Conservation (phyloP, 169 alveolate species). For the Cyclospora cayetanensis region DNA sequence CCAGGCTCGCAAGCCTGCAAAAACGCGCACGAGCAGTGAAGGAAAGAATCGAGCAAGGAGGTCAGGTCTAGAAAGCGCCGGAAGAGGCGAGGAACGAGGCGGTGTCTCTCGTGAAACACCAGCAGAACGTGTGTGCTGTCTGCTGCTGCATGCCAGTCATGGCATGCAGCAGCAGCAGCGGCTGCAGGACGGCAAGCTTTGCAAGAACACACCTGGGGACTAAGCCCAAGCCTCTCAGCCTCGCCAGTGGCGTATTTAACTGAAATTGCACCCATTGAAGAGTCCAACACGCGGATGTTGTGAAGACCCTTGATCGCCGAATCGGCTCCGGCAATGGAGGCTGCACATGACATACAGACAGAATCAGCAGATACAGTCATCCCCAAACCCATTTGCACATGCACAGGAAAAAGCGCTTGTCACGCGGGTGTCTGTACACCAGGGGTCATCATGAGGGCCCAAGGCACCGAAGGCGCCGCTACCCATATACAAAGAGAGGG, state of each 20-base stretch:
- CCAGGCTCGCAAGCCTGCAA: constrained; percentile 78
- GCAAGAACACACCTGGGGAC: neutral
- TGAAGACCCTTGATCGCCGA: constrained; percentile 88
- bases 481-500: no score
- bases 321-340: constrained; percentile 91
- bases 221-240: constrained; percentile 87
- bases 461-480: no score
- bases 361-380: neutral
- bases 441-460: no score
- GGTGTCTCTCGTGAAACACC: no score
- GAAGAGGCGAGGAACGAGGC: no score
- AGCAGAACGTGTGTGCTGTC: neutral
- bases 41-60: no score
- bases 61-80: no score
- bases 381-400: neutral
- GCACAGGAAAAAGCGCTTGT: neutral
- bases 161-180: no score
- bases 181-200: neutral
- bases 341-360: constrained; percentile 41
- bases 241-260: constrained; percentile 93
- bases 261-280: constrained; percentile 86
- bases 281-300: constrained; percentile 83
- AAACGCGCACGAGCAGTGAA: no score
- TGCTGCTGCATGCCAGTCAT: neutral
- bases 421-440: no score